A percentile compares a stretch with the other conserved stretches of the same genome.
Evolutionary conservation across 228 moss, liverwort and hornwort species (phyloP).

Genomic region (Sphagnum magellanicum): DNA sequence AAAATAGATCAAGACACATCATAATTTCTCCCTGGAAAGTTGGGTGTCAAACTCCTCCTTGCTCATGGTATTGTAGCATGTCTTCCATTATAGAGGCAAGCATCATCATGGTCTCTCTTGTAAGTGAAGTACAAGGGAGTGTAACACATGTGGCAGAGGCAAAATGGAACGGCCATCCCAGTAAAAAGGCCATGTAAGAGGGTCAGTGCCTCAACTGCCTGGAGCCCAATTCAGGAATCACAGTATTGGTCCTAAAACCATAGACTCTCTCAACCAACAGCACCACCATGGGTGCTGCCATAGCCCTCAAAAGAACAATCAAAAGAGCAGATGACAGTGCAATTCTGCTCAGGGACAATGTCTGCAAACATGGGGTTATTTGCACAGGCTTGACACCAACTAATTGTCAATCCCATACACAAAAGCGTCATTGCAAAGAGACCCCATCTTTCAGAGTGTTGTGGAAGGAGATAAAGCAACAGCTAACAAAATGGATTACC

Average conservation of each 20-base stretch:
- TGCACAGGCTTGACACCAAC: conserved; percentile 96
- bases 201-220: conserved; percentile 55
- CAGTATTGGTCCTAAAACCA: conserved; percentile 58
- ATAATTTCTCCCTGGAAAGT: no score
- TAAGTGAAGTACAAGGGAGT: conserved; percentile 90
- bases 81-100: not conserved
- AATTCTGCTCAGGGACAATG: conserved; percentile 75
- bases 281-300: conserved; percentile 82
- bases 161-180: conserved; percentile 85
- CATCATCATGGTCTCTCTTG: conserved; percentile 36
- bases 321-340: conserved; percentile 83
- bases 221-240: conserved; percentile 61
- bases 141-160: conserved; percentile 79
- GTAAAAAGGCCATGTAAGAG: conserved; percentile 75
- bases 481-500: conserved; percentile 81
- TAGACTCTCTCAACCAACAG: conserved; percentile 76
- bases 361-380: conserved; percentile 97
- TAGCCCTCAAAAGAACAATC: conserved; percentile 83
- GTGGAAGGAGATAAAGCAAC: conserved; percentile 65
- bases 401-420: conserved; percentile 72
- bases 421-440: conserved; percentile 63
- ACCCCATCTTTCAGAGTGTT: conserved; percentile 53
- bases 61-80: not conserved
- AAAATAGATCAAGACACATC: no score
- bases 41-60: not conserved